phyloP scores from a whole-genome alignment of 169 alveolate species.

The Plasmodium malariae region DNA sequence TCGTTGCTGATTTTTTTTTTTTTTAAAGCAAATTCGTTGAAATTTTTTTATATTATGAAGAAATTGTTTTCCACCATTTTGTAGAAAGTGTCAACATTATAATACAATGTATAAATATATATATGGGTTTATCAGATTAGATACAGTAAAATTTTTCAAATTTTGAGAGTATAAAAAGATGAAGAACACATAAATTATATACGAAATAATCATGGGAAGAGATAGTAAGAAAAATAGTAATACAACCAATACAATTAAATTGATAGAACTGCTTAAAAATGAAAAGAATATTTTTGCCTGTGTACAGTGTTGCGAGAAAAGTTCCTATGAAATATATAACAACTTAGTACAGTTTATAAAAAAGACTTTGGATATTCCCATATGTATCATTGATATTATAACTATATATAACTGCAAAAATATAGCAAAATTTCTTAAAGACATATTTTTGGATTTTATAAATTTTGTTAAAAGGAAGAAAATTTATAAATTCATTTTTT shows the following conservation, averaged over 20 bases:
- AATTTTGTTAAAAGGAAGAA: slow-evolving; percentile 54
- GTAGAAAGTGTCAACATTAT: too few relatives aligned
- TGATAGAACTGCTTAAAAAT: slow-evolving; percentile 20
- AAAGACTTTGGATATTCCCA: slow-evolving; percentile 18
- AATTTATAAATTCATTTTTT: slow-evolving; percentile 19
- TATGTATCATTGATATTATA: slow-evolving; percentile 47
- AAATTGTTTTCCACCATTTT: too few relatives aligned
- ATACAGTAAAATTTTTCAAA: too few relatives aligned
- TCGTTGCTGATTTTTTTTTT: too few relatives aligned
- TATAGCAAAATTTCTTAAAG: slow-evolving; percentile 50
- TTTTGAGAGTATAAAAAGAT: too few relatives aligned
- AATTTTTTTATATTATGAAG: too few relatives aligned
- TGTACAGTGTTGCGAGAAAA: slow-evolving; percentile 31
- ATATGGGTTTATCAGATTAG: too few relatives aligned
- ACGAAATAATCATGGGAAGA: not conserved
- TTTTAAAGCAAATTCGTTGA: too few relatives aligned
- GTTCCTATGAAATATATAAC: slow-evolving; percentile 63
- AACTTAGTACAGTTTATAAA: slow-evolving; percentile 44
- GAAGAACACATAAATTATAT: too few relatives aligned
- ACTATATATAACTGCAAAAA: slow-evolving; percentile 62
- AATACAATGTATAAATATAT: too few relatives aligned
- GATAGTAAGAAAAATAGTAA: not conserved
- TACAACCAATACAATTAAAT: not conserved
- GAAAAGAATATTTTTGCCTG: slow-evolving; percentile 18
- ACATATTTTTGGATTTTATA: slow-evolving; percentile 43